phyloP scores from a whole-genome alignment of 768 basidiomycete species.

The Mycena chlorophos region DNA sequence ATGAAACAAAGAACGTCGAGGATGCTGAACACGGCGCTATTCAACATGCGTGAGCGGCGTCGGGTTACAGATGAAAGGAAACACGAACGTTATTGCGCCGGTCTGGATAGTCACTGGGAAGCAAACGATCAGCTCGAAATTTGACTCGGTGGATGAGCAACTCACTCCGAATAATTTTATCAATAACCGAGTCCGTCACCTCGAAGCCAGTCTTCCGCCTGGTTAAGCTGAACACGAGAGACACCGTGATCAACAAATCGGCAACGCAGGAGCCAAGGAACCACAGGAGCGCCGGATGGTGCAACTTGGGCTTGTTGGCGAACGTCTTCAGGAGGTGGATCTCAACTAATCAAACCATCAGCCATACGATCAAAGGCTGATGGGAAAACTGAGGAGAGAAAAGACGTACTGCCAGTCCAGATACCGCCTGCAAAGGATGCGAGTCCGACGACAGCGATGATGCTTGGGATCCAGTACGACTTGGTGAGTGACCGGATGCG shows the following conservation, averaged over 20 bases:
- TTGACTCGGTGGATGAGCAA: not conserved
- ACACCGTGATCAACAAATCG: constrained; percentile 43
- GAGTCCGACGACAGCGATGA: constrained; percentile 36
- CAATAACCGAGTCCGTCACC: constrained; percentile 20
- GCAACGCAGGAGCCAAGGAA: constrained; percentile 43
- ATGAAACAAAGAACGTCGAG: constrained; percentile 17
- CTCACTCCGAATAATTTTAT: constrained; percentile 22
- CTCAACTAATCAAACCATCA: constrained; percentile 22
- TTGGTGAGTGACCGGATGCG: constrained; percentile 43
- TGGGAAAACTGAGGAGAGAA: not conserved
- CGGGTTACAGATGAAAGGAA: not conserved
- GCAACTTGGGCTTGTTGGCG: constrained; percentile 43
- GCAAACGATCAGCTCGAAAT: not conserved
- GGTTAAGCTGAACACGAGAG: constrained; percentile 36
- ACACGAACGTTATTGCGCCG: constrained; percentile 19
- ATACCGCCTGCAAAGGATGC: constrained; percentile 38
- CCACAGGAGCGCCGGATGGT: constrained; percentile 46
- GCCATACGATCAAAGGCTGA: not conserved
- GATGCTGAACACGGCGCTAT: constrained; percentile 11
- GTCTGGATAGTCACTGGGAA: constrained; percentile 22
- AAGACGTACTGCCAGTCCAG: constrained; percentile 35
- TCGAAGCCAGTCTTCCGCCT: constrained; percentile 21
- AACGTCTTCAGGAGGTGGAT: constrained; percentile 39
- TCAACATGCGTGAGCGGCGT: not conserved
- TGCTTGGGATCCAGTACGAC: constrained; percentile 33